Conservation (phyloP, 176 grass and related monocot genomes). For the Cocos nucifera region DNA sequence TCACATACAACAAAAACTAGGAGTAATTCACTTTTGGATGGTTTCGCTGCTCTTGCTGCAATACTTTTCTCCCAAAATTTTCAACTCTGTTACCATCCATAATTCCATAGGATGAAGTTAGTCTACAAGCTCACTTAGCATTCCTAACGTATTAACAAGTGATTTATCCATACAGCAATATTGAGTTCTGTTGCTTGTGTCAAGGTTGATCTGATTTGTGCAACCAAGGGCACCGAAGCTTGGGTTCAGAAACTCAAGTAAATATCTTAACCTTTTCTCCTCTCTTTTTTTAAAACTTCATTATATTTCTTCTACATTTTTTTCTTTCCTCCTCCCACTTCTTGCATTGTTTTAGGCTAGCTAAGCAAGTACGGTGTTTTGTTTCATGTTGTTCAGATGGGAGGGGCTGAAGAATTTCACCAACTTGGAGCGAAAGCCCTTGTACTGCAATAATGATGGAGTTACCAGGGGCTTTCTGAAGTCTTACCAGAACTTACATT, state of each 20-base stretch:
- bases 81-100: neutral
- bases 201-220: slow-evolving; percentile 83
- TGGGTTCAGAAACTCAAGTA: slow-evolving; percentile 84
- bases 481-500: slow-evolving; percentile 71
- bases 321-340: too few species aligned
- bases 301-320: too few species aligned
- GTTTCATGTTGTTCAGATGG: slow-evolving; percentile 39
- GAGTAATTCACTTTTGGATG: too few species aligned
- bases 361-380: neutral
- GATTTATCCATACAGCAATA: neutral
- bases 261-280: neutral
- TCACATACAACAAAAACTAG: too few species aligned
- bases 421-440: slow-evolving; percentile 24
- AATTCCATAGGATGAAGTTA: neutral
- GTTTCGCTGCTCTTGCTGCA: neutral
- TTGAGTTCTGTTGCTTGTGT: neutral
- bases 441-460: slow-evolving; percentile 40
- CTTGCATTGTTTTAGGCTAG: too few species aligned
- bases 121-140: slow-evolving; percentile 5
- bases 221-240: slow-evolving; percentile 61
- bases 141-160: slow-evolving; percentile 12
- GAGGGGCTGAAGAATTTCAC: slow-evolving; percentile 48
- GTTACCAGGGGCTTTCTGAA: slow-evolving; percentile 66
- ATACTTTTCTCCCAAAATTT: neutral
- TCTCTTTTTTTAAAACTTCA: neutral